phyloP scores from a whole-genome alignment of 768 basidiomycete genomes.

The Rhizopogon vesiculosus region DNA sequence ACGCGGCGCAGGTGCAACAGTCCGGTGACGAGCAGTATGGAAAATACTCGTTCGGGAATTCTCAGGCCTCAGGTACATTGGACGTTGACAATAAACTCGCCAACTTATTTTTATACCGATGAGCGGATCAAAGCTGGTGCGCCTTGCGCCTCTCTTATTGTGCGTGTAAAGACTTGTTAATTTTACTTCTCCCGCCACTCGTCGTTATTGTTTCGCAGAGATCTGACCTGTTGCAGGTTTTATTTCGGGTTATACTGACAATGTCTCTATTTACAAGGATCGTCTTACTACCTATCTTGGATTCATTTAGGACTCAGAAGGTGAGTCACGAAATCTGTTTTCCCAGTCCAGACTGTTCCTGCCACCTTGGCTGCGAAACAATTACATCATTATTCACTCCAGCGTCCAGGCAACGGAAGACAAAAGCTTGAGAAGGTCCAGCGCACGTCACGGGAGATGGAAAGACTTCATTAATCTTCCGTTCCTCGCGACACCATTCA shows the following conservation, averaged over 20 bases:
- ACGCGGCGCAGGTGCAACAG: too few relatives aligned
- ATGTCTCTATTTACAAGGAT: conserved; percentile 21
- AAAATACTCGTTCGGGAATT: too few relatives aligned
- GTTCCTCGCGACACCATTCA: background rate
- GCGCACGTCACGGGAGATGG: background rate
- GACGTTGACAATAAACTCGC: too few relatives aligned
- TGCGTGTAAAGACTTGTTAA: conserved; percentile 11
- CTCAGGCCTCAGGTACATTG: too few relatives aligned
- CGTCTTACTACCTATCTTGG: conserved; percentile 15
- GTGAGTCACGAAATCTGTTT: background rate
- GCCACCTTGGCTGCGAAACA: background rate
- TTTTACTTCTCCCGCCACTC: background rate
- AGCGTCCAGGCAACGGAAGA: background rate
- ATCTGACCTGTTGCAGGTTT: background rate
- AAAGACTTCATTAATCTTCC: background rate
- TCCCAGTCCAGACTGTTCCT: background rate
- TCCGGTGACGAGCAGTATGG: too few relatives aligned
- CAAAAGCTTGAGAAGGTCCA: background rate
- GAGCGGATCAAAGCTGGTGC: conserved; percentile 14
- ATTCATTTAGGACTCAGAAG: conserved; percentile 12
- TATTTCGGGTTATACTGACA: conserved; percentile 8
- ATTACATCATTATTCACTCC: background rate
- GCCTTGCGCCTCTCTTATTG: conserved; percentile 20
- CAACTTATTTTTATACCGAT: conserved; percentile 5
- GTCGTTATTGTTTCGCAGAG: conserved; percentile 7